A percentile compares a stretch with the other conserved stretches of the same genome.
Conservation (phyloP, 352 stramenopile genomes). For the Phytophthora litchii region DNA sequence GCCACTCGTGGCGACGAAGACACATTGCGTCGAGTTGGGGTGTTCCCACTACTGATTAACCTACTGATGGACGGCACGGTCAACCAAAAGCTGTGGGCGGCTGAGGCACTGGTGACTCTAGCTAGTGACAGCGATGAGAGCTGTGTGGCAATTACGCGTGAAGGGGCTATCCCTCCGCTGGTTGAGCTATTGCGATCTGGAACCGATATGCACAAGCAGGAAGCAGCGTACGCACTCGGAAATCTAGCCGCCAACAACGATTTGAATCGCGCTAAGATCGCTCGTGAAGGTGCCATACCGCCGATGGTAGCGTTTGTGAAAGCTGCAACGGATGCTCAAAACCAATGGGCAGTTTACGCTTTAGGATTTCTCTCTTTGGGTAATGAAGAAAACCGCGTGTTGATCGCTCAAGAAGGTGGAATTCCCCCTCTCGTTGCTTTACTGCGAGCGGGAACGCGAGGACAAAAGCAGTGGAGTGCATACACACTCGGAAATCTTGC, state of each 20-base stretch:
- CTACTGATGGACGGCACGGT: slow-evolving; percentile 5
- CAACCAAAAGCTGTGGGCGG: slow-evolving; percentile 24
- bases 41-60: slow-evolving; percentile 10
- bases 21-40: slow-evolving; percentile 6
- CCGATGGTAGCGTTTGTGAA: slow-evolving; percentile 26
- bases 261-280: slow-evolving; percentile 11
- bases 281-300: slow-evolving; percentile 24
- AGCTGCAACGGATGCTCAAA: slow-evolving; percentile 24
- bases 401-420: slow-evolving; percentile 29
- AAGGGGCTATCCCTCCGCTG: slow-evolving; percentile 19
- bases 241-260: slow-evolving; percentile 21
- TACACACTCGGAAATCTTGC: slow-evolving; percentile 28
- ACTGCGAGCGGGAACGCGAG: slow-evolving; percentile 2
- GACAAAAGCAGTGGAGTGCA: slow-evolving; percentile 25
- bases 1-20: slow-evolving; percentile 13
- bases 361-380: slow-evolving; percentile 14
- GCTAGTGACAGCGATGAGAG: slow-evolving; percentile 25
- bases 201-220: slow-evolving; percentile 30
- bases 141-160: slow-evolving; percentile 17
- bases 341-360: slow-evolving; percentile 25
- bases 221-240: slow-evolving; percentile 25
- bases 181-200: slow-evolving; percentile 21
- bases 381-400: slow-evolving; percentile 22
- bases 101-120: slow-evolving; percentile 16
- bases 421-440: slow-evolving; percentile 22